phyloP scores from a whole-genome alignment of 78 protist genomes.

The Dictyostelium discoideum region DNA sequence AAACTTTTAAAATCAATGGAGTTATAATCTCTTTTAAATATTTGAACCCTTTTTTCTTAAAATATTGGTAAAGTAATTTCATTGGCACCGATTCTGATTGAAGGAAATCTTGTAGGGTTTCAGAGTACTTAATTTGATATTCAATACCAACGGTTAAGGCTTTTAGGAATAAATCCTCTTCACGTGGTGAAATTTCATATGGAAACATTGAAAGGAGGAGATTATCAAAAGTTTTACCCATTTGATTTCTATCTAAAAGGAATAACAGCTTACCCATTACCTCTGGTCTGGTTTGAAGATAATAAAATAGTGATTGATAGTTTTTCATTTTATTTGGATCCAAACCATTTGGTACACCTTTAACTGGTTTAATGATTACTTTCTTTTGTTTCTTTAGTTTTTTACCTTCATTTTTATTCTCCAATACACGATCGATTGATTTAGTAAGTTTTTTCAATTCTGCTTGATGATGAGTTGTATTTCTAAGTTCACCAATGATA shows the following conservation, averaged over 20 bases:
- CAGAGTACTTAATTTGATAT: slow-evolving; percentile 38
- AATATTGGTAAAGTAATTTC: slow-evolving; percentile 16
- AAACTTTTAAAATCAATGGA: slow-evolving; percentile 18
- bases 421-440: slow-evolving; percentile 47
- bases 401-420: slow-evolving; percentile 59
- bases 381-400: slow-evolving; percentile 40
- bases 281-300: slow-evolving; percentile 57
- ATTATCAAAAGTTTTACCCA: slow-evolving; percentile 27
- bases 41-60: slow-evolving; percentile 61
- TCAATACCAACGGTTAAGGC: slow-evolving; percentile 20
- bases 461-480: slow-evolving; percentile 5
- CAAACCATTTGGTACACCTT: slow-evolving; percentile 61
- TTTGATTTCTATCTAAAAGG: not conserved
- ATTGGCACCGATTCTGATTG: slow-evolving; percentile 47
- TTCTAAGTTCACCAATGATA: slow-evolving; percentile 62
- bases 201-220: slow-evolving; percentile 36
- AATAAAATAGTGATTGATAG: slow-evolving; percentile 43
- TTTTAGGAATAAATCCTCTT: slow-evolving; percentile 57
- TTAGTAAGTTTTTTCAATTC: slow-evolving; percentile 37
- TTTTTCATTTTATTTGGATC: slow-evolving; percentile 50
- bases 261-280: slow-evolving; percentile 56
- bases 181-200: slow-evolving; percentile 63
- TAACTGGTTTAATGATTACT: slow-evolving; percentile 41
- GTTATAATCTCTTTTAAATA: slow-evolving; percentile 38
- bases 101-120: slow-evolving; percentile 16